A percentile compares a stretch with the other conserved stretches of the same genome.
Conservation (phyloP, 1,284 basidiomycete genomes). For the Tilletiaria anomala region DNA sequence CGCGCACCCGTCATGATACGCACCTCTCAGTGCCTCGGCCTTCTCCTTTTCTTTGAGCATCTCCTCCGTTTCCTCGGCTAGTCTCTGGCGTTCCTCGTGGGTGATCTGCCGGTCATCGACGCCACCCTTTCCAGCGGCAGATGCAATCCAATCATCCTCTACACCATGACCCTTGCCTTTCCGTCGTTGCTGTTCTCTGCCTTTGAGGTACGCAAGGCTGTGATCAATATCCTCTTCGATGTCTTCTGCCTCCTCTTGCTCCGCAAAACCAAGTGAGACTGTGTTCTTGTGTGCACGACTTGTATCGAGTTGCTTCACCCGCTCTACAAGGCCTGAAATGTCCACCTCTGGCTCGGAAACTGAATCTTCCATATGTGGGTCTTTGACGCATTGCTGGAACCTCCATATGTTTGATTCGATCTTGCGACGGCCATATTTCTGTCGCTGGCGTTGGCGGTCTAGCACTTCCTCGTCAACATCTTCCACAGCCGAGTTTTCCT, state of each 20-base stretch:
- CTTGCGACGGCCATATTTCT: constrained; percentile 21
- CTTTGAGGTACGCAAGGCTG: constrained; percentile 18
- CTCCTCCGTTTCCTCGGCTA: constrained; percentile 2
- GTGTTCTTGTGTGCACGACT: background rate
- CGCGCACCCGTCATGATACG: no score
- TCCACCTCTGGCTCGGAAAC: constrained; percentile 35
- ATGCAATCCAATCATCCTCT: no score
- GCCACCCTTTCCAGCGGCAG: no score
- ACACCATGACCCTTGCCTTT: no score
- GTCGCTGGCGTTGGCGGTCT: constrained; percentile 1
- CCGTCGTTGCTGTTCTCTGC: constrained; percentile 12
- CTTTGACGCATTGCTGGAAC: constrained; percentile 14
- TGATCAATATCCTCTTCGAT: constrained; percentile 28
- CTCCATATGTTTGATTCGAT: constrained; percentile 24
- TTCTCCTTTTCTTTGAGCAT: constrained; percentile 3
- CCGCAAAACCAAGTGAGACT: background rate
- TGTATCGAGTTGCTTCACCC: constrained; percentile 17
- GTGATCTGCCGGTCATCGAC: no score
- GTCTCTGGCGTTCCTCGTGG: constrained; percentile 1
- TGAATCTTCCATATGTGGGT: constrained; percentile 8
- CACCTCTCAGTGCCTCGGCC: constrained; percentile 2
- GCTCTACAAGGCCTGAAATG: constrained; percentile 17
- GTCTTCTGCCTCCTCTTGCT: constrained; percentile 13
- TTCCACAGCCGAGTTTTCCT: background rate
- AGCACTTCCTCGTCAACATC: background rate